These are phyloP conservation scores for Thraustotheca clavata DNA, from an alignment of 352 stramenopile genomes.

Conservation along the genomic window DNA sequence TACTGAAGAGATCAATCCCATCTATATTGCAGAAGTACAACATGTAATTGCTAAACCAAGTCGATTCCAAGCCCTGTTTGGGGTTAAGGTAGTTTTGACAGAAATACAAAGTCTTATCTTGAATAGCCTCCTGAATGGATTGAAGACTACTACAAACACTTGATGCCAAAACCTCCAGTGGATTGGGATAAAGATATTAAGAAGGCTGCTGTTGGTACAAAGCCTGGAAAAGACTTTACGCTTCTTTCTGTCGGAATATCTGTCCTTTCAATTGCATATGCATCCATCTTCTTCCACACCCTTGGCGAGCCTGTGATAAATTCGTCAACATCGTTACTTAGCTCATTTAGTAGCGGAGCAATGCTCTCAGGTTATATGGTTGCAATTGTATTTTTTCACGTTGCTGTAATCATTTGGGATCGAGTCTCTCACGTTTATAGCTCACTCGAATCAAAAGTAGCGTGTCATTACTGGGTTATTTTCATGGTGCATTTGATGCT, in stretches of 20 bases:
- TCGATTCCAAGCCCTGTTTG: not conserved
- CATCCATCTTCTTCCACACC: slow-evolving; percentile 66
- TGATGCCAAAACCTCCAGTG: slow-evolving; percentile 51
- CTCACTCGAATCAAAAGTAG: slow-evolving; percentile 64
- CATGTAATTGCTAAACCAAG: not conserved
- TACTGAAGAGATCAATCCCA: not conserved
- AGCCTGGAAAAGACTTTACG: slow-evolving; percentile 72
- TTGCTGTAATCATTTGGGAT: slow-evolving; percentile 81
- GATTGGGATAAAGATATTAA: slow-evolving; percentile 86
- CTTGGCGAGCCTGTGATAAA: slow-evolving; percentile 53
- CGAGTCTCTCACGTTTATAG: slow-evolving; percentile 69
- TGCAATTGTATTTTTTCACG: slow-evolving; percentile 66
- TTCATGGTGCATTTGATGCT: slow-evolving; percentile 59
- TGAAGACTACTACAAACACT: slow-evolving; percentile 48
- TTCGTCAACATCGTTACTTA: slow-evolving; percentile 25
- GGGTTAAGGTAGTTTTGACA: not conserved
- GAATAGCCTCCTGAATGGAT: slow-evolving; percentile 18
- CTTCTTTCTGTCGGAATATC: slow-evolving; percentile 51
- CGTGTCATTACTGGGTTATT: slow-evolving; percentile 68
- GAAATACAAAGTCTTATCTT: not conserved
- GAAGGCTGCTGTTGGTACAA: slow-evolving; percentile 61
- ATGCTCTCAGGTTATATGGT: slow-evolving; percentile 83
- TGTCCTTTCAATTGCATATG: slow-evolving; percentile 57
- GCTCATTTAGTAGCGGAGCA: slow-evolving; percentile 40
- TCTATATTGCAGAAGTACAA: not conserved